Percentiles rank a stretch among this genome's conserved stretches.
phyloP scores from a whole-genome alignment of 2,329 filamentous ascomycete genomes.

The Sclerotinia sclerotiorum region DNA sequence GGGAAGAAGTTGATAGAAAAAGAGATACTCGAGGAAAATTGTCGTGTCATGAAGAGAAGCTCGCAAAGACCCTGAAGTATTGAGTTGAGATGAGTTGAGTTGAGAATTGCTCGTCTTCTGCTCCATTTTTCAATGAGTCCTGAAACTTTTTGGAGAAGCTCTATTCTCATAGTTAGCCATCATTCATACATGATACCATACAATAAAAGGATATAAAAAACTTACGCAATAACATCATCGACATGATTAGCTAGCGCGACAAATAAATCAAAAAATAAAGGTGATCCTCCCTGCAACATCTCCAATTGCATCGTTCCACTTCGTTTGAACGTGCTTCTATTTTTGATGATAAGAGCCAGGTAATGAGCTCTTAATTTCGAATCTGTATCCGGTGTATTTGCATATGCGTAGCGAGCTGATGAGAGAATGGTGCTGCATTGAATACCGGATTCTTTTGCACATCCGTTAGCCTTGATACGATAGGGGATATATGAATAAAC shows the following conservation, averaged over 20 bases:
- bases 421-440: conserved; percentile 84
- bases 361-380: conserved; percentile 91
- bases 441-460: conserved; percentile 71
- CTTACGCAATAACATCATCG: conserved; percentile 63
- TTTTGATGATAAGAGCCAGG: conserved; percentile 86
- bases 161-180: conserved; percentile 26
- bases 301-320: conserved; percentile 95
- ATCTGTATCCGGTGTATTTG: conserved; percentile 83
- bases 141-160: conserved; percentile 38
- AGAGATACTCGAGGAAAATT: not conserved
- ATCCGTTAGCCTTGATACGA: conserved; percentile 35
- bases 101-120: not conserved
- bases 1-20: not conserved
- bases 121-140: conserved; percentile 30
- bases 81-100: conserved; percentile 23
- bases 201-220: conserved; percentile 24
- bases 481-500: conserved; percentile 51
- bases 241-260: conserved; percentile 92
- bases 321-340: conserved; percentile 83
- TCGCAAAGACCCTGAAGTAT: too few species aligned
- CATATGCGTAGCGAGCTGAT: conserved; percentile 87
- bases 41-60: conserved; percentile 8
- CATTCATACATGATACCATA: not conserved
- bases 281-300: conserved; percentile 81
- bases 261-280: conserved; percentile 90